Evolutionary conservation across 352 stramenopile species (phyloP), one percentile per base, ranked within the genome.

Genomic region (Phytophthora melonis): DNA sequence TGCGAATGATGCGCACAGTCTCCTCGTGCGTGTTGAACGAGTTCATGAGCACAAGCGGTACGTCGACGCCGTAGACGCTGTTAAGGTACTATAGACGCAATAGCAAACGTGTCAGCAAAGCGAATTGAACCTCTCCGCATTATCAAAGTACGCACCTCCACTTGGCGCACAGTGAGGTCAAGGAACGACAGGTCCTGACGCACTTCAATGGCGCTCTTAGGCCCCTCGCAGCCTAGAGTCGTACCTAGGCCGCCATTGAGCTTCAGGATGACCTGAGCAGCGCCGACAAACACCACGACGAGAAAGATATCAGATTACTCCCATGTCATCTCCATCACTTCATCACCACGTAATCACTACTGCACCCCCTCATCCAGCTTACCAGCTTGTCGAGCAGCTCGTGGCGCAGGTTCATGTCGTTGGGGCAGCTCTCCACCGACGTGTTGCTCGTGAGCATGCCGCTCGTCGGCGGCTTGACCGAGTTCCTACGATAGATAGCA

Each of bases 21-120:
- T 99, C 98, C 68, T 98, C 97, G 77, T 97, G 97, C 30, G 98
- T 99, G 75, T 98, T 99, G 85, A 99, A 99, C 72, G 95, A 99
- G 86, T 99, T 99, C 98, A 99, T 99, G 43, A 99, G 90, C 87
- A 99, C 98, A 64, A 99, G 98, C 41, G 98, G 98, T 50, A 99
- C 97, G 69, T 99, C 94, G 43, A 97, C 92, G 34, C 91, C 91
- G 69, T 97, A 97, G 64, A 96, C 84, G 60, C 87, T 96, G 75
- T 98, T 97, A 45, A 98, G 74, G 50, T 97, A 97, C 88, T 95
- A 36, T 9, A 23, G 14, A 11, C 16, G 43, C 13, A 50, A 50
- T 18, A 50, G 3, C 14, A 50, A 5, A 50, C 43, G 14, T n/a
- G 9, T 56, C 25, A 30, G 25, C 43, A 21, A 36, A 53, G 13